These are phyloP conservation scores for Serendipita sp. DNA, from an alignment of 768 basidiomycete genomes.

Conservation along the genomic window DNA sequence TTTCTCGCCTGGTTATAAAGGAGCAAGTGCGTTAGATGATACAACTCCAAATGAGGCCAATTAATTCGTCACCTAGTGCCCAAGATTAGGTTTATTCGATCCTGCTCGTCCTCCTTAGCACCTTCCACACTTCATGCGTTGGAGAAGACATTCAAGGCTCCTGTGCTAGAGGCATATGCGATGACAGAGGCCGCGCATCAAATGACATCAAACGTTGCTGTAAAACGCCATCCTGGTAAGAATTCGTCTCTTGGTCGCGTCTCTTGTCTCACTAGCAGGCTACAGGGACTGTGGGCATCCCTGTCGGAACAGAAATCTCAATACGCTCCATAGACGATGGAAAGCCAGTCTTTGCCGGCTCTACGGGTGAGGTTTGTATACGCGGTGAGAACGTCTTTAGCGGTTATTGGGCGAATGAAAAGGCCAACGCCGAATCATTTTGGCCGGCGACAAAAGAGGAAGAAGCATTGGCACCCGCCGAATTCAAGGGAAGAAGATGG, in stretches of 20 bases:
- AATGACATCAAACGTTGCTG: slow-evolving; percentile 15
- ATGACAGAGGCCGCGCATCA: slow-evolving; percentile 34
- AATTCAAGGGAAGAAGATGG: not conserved
- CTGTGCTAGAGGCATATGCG: slow-evolving; percentile 43
- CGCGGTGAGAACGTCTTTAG: slow-evolving; percentile 37
- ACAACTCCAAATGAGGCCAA: not conserved
- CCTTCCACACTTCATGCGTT: slow-evolving; percentile 35
- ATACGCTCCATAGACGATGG: slow-evolving; percentile 17
- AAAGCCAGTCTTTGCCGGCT: slow-evolving; percentile 23
- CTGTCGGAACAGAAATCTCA: slow-evolving; percentile 19
- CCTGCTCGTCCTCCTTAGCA: slow-evolving; percentile 33
- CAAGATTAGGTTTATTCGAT: slow-evolving; percentile 21
- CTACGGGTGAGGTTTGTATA: slow-evolving; percentile 36
- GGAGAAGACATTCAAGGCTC: slow-evolving; percentile 33
- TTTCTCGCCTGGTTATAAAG: not conserved
- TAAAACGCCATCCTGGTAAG: slow-evolving; percentile 15
- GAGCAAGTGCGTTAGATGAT: not conserved
- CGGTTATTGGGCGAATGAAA: slow-evolving; percentile 32
- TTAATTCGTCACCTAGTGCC: slow-evolving; percentile 10
- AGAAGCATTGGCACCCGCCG: not conserved
- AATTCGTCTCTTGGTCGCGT: not conserved
- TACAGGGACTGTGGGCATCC: slow-evolving; percentile 18
- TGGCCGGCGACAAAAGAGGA: slow-evolving; percentile 21
- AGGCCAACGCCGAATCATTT: slow-evolving; percentile 29
- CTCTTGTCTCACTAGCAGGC: not conserved